Conservation (phyloP, 495 filamentous ascomycete genomes). For the Podospora appendiculata region DNA sequence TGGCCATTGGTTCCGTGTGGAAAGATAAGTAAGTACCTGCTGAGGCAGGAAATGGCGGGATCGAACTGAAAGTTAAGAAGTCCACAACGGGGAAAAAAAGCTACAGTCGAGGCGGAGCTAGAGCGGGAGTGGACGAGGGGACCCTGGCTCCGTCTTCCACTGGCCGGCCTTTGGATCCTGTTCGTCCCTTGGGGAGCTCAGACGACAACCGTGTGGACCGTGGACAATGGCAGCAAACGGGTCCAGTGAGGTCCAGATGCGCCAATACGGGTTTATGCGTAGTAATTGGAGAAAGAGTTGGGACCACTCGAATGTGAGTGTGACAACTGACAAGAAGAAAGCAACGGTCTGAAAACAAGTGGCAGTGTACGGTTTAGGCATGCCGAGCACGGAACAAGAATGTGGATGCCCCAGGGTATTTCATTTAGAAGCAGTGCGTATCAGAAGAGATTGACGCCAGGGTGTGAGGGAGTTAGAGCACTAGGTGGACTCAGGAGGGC, state of each 20-base stretch:
- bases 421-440: slow-evolving; percentile 28
- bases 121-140: slow-evolving; percentile 23
- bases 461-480: slow-evolving; percentile 17
- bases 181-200: slow-evolving; percentile 7
- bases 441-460: slow-evolving; percentile 33
- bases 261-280: slow-evolving; percentile 2
- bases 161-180: slow-evolving; percentile 19
- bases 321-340: slow-evolving; percentile 5
- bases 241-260: slow-evolving; percentile 3
- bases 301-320: neutral
- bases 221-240: neutral
- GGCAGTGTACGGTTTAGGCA: slow-evolving; percentile 20
- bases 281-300: slow-evolving; percentile 3
- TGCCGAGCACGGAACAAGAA: slow-evolving; percentile 24
- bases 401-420: slow-evolving; percentile 22
- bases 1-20: slow-evolving; percentile 26
- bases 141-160: slow-evolving; percentile 19
- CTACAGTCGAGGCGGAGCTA: slow-evolving; percentile 23
- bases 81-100: slow-evolving; percentile 8
- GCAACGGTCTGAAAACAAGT: slow-evolving; percentile 16
- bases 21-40: slow-evolving; percentile 24
- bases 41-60: slow-evolving; percentile 20
- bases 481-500: slow-evolving; percentile 1
- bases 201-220: slow-evolving; percentile 7
- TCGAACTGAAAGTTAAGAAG: slow-evolving; percentile 14